phyloP scores from a whole-genome alignment of 108 stramenopile species.

The Pseudonitzschia pungens region DNA sequence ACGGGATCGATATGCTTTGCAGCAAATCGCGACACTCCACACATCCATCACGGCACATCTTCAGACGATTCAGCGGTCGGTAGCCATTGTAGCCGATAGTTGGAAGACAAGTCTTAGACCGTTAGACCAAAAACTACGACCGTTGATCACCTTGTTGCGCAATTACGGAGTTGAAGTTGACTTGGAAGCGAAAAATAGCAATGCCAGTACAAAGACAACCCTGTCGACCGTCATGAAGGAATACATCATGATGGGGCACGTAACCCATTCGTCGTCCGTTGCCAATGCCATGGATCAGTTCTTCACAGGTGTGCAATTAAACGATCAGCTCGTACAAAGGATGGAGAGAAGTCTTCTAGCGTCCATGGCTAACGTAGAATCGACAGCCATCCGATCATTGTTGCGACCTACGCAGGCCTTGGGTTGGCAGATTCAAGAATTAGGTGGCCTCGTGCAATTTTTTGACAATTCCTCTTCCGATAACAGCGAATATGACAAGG shows the following conservation, averaged over 20 bases:
- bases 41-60: conserved; percentile 57
- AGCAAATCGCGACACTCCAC: conserved; percentile 60
- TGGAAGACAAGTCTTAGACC: conserved; percentile 75
- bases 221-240: conserved; percentile 44
- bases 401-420: conserved; percentile 61
- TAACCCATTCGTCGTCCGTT: conserved; percentile 39
- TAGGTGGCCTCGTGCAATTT: conserved; percentile 57
- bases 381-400: conserved; percentile 45
- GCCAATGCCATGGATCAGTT: conserved; percentile 86
- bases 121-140: conserved; percentile 64
- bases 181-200: conserved; percentile 3
- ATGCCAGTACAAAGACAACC: background rate
- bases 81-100: conserved; percentile 40
- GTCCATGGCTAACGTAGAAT: conserved; percentile 67
- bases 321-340: conserved; percentile 72
- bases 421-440: conserved; percentile 55
- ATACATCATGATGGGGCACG: conserved; percentile 73
- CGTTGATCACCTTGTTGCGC: conserved; percentile 45
- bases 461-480: background rate
- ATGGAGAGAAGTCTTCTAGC: conserved; percentile 57
- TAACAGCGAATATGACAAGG: background rate
- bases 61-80: conserved; percentile 33
- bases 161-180: conserved; percentile 58
- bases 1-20: conserved; percentile 59
- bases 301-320: conserved; percentile 75